Base-by-base conservation (phyloP, 2,329 filamentous ascomycete genomes). In the Apiospora arundinis region DNA sequence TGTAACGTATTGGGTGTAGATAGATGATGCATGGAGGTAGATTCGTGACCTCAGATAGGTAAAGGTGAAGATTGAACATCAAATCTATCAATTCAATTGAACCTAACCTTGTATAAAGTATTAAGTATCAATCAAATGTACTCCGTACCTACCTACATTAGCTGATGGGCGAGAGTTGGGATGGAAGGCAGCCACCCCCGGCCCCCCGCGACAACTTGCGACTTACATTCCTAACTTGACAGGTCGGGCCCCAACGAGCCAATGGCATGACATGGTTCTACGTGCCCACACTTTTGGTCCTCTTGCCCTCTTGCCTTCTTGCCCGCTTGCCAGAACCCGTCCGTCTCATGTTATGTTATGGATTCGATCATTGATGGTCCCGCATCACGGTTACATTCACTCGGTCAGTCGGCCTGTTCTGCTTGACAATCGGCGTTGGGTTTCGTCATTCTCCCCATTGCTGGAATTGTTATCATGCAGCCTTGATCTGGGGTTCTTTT, bases 191-290 rank as follows among this genome's bases (percentile, higher is more conserved):
- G 56, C 56, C 32, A 40, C 56, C 52, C 52, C 52, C 52, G 52
- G 18, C 21, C 56, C 56, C 56, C 56, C 32, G 56, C 32, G 32
- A 6, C 32, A 32, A 32, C 32, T 32, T 32, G 6, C 56, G 56
- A 37, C 56, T 18, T 40, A 40, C 56, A 63, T 63, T 63, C 56
- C 56, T 40, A 63, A 63, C 56, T 63, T 63, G 56, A 63, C 56
- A 63, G 56, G 56, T 63, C 32, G 28, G 52, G 12, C 32, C 56
- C 56, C 32, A 14, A 63, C 18, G 32, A 63, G 21, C 56, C 56
- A 63, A 63, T 63, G 32, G 56, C 56, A 63, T 63, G 56, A 63
- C 56, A 63, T 40, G 56, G 40, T 40, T 63, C 14, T 40, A 37
- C 37, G 56, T 63, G 21, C 56, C 56, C 28, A 23, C 56, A 23